phyloP scores from a whole-genome alignment of 805 yeast species.

The Schizosaccharomyces japonicus region DNA sequence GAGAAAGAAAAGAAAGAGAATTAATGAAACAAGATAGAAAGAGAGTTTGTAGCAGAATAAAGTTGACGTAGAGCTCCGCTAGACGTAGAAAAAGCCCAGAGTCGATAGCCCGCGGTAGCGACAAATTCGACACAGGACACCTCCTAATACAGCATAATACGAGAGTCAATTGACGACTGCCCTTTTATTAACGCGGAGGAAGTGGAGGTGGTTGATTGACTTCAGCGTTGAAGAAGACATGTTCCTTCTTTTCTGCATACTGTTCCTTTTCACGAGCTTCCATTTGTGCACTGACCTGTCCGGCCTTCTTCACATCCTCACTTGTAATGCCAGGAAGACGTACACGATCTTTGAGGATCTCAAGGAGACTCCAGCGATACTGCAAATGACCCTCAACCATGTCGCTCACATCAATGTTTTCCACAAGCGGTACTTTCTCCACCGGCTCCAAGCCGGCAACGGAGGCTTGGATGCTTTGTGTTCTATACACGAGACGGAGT shows the following conservation, averaged over 20 bases:
- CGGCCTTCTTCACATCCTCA: not conserved
- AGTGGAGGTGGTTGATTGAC: not conserved
- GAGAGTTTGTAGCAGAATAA: too few species aligned
- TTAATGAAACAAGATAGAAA: too few species aligned
- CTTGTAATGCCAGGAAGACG: not conserved
- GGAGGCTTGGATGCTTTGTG: slow-evolving; percentile 4
- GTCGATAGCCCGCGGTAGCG: too few species aligned
- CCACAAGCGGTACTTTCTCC: not conserved
- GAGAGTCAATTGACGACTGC: not conserved
- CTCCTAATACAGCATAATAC: too few species aligned
- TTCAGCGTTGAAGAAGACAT: not conserved
- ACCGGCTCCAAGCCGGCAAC: slow-evolving; percentile 9
- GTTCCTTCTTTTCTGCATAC: not conserved
- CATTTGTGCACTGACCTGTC: not conserved
- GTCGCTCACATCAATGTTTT: slow-evolving; percentile 2
- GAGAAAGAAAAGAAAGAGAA: too few species aligned
- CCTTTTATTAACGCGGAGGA: not conserved
- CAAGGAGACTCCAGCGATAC: not conserved
- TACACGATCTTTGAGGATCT: slow-evolving; percentile 1
- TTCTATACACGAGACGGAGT: slow-evolving; percentile 8
- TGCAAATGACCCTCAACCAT: slow-evolving; percentile 4
- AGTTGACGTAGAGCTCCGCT: too few species aligned
- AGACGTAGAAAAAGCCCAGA: too few species aligned
- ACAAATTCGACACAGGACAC: too few species aligned
- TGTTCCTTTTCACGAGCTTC: not conserved